phyloP scores from a whole-genome alignment of 2,329 filamentous ascomycete genomes.

The Dactylellina cionopaga region DNA sequence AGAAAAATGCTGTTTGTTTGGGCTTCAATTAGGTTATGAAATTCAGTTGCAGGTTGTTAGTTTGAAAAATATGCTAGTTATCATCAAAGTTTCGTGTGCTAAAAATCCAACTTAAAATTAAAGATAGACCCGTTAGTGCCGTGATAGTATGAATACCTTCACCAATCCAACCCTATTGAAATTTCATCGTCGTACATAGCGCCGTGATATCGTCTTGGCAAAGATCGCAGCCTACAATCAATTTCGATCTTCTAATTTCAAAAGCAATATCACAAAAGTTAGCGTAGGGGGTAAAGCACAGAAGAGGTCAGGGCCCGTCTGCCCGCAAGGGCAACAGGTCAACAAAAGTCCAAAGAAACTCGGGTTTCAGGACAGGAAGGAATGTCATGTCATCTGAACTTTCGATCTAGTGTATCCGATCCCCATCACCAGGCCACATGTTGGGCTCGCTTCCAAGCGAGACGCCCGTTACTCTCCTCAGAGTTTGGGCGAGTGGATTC shows the following conservation, averaged over 20 bases:
- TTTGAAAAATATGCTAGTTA: no score
- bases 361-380: conserved; percentile 19
- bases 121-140: conserved; percentile 9
- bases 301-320: conserved; percentile 16
- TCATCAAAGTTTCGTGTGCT: conserved; percentile 26
- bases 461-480: conserved; percentile 26
- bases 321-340: conserved; percentile 24
- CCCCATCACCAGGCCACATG: conserved; percentile 44
- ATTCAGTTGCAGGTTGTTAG: no score
- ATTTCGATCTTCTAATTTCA: conserved; percentile 12
- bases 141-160: conserved; percentile 10
- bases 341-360: no score
- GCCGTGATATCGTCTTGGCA: conserved; percentile 25
- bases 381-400: conserved; percentile 40
- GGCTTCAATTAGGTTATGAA: no score
- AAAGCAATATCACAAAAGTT: conserved; percentile 10
- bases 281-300: conserved; percentile 15
- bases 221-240: conserved; percentile 22
- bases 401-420: conserved; percentile 27
- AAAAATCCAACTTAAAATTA: conserved; percentile 27
- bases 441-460: conserved; percentile 48
- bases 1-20: no score
- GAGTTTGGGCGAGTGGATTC: conserved; percentile 31
- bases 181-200: conserved; percentile 26
- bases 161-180: conserved; percentile 4